Base-by-base conservation (phyloP, 2,329 filamentous ascomycete genomes). In the Cladorrhinum sp. region DNA sequence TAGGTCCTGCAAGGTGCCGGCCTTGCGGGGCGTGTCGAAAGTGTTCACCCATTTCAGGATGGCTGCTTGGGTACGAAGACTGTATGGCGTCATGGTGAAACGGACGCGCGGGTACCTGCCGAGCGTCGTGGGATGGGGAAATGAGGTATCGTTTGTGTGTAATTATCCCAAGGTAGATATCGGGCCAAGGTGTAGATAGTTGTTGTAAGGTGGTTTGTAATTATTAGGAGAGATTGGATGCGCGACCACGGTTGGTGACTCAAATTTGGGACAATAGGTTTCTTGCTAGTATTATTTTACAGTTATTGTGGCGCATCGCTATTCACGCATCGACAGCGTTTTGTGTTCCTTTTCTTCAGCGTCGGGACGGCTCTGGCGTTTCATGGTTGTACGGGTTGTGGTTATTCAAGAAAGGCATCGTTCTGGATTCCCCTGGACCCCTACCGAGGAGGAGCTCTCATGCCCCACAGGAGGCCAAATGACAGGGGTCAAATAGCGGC, bases 1-100 rank as follows among this genome's bases (percentile, higher is more conserved):
- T 51, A 84, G 76, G 57, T 82, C 77, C 56, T 80, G 76, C 55
- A 83, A 74, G n/a, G 78, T 80, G 65, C 78, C 78, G 69, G 79
- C 78, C 63, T 76, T 73, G 39, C 75, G 71, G 53, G 58, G 58
- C 39, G 68, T 70, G 42, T 79, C 75, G 55, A 81, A 82, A 7
- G 80, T 73, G 66, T 74, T 76, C 66, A 85, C 81, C 75, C 84
- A 85, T 73, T 80, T 80, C 55, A 86, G 71, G 46, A 87, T 79
- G 73, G 84, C 83, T 65, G 73, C 74, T 75, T 83, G 81, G 72
- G 79, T 79, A 46, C 52, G 55, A 42, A 58, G 59, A 54, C 55
- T 66, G 55, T 69, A 67, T 51, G 65, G 68, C 21, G 76, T 74
- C 76, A 78, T 79, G 58, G 64, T 67, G 57, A 62, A 30, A 36